Conservation (phyloP, 257 asterid species). For the Sherardia arvensis region DNA sequence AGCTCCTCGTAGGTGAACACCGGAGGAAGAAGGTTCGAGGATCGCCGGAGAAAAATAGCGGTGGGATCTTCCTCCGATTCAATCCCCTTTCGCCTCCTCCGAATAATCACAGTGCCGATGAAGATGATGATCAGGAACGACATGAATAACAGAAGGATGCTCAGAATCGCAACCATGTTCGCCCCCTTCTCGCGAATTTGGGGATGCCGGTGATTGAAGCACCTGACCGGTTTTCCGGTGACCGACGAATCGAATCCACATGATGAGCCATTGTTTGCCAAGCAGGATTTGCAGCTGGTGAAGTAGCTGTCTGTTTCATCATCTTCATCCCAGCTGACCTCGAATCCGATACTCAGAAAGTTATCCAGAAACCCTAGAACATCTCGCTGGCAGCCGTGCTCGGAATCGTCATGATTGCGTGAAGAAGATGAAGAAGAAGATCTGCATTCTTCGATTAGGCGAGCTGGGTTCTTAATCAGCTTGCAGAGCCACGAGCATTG, state of each 20-base stretch:
- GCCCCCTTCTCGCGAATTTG: constrained; percentile 32
- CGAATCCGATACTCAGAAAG: constrained; percentile 52
- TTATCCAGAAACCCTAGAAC: constrained; percentile 64
- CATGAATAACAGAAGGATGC: constrained; percentile 33
- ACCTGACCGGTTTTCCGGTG: constrained; percentile 43
- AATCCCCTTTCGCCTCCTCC: constrained; percentile 25
- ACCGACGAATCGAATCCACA: constrained; percentile 76
- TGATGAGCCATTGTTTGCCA: constrained; percentile 19
- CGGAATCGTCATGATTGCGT: constrained; percentile 41
- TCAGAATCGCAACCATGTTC: constrained; percentile 32
- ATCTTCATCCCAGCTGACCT: constrained; percentile 77
- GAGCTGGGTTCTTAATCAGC: constrained; percentile 50
- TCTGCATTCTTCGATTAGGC: constrained; percentile 53
- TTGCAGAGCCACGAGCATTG: constrained; percentile 63
- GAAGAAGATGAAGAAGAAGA: constrained; percentile 11
- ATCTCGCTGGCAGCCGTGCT: constrained; percentile 61
- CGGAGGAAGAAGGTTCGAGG: constrained; percentile 80
- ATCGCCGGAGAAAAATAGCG: constrained; percentile 57
- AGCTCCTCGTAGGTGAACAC: constrained; percentile 86
- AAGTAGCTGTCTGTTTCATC: constrained; percentile 41
- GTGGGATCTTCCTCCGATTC: constrained; percentile 72
- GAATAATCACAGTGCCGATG: constrained; percentile 32
- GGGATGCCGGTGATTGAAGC: constrained; percentile 34
- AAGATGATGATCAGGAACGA: constrained; percentile 41
- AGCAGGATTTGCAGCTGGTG: constrained; percentile 54